These are phyloP conservation scores for Penicillium egyptiacum DNA, from an alignment of 495 filamentous ascomycete species.

Conservation along the genomic window DNA sequence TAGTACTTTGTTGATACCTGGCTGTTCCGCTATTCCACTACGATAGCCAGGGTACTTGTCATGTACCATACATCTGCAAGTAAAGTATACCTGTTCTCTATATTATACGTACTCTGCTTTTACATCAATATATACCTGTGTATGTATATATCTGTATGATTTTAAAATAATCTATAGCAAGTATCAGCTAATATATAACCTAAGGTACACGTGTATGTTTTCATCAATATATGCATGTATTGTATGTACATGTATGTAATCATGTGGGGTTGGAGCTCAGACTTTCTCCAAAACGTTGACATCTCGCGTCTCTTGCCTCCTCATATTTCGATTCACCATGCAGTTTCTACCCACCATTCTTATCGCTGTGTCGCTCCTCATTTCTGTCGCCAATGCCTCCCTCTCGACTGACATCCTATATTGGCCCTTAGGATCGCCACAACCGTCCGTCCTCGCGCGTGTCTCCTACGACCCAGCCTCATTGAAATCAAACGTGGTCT, in stretches of 20 bases:
- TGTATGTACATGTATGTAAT: neutral
- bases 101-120: too few relatives aligned
- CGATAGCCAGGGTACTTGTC: neutral
- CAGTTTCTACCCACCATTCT: slow-evolving; percentile 22
- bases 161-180: too few relatives aligned
- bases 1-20: neutral
- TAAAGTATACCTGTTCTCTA: neutral
- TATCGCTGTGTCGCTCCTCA: slow-evolving; percentile 16
- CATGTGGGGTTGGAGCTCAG: neutral
- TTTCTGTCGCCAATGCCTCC: slow-evolving; percentile 23
- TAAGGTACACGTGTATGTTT: too few relatives aligned
- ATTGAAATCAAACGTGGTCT: slow-evolving; percentile 33
- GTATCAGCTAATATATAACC: too few relatives aligned
- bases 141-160: too few relatives aligned
- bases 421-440: slow-evolving; percentile 38
- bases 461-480: slow-evolving; percentile 41
- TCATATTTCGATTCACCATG: slow-evolving; percentile 26
- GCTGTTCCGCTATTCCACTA: neutral
- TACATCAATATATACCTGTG: too few relatives aligned
- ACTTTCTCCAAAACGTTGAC: neutral
- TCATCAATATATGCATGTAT: too few relatives aligned
- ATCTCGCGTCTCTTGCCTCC: neutral
- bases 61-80: neutral
- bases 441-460: slow-evolving; percentile 43
- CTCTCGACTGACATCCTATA: slow-evolving; percentile 39